A percentile compares a stretch with the other conserved stretches of the same genome.
Conservation (phyloP, 768 basidiomycete species). For the Podaxis pistillaris region DNA sequence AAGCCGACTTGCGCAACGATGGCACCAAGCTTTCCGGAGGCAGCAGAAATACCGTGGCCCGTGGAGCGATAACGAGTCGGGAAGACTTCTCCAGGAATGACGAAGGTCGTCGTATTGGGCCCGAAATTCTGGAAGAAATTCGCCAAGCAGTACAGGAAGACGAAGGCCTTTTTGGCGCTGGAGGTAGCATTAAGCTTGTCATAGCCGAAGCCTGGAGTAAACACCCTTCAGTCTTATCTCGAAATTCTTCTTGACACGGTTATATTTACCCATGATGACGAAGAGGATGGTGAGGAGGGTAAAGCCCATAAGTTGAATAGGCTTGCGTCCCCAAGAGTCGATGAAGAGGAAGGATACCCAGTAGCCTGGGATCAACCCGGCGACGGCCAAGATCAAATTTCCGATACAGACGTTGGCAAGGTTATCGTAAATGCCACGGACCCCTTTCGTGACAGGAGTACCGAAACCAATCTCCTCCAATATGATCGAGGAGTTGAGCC, state of each 20-base stretch:
- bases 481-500: constrained; percentile 79
- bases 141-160: constrained; percentile 83
- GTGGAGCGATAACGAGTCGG: constrained; percentile 88
- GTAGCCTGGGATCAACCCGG: constrained; percentile 84
- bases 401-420: constrained; percentile 69
- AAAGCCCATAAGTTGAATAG: constrained; percentile 82
- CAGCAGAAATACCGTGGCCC: constrained; percentile 82
- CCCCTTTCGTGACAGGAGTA: constrained; percentile 31
- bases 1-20: constrained; percentile 81
- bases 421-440: constrained; percentile 48
- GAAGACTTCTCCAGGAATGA: constrained; percentile 82
- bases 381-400: constrained; percentile 72
- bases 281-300: constrained; percentile 62
- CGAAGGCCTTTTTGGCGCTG: constrained; percentile 54
- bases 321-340: constrained; percentile 79
- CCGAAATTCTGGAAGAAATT: constrained; percentile 93
- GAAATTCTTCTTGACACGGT: neutral
- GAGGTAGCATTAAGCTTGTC: constrained; percentile 49
- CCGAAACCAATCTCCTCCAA: constrained; percentile 77
- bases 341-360: constrained; percentile 64
- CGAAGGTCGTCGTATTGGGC: constrained; percentile 77
- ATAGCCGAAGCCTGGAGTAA: constrained; percentile 60
- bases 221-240: neutral
- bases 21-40: constrained; percentile 80
- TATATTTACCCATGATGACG: constrained; percentile 59